Evolutionary conservation across 1,284 basidiomycete species (phyloP).

Genomic region (Ceratobasidium papillatum): DNA sequence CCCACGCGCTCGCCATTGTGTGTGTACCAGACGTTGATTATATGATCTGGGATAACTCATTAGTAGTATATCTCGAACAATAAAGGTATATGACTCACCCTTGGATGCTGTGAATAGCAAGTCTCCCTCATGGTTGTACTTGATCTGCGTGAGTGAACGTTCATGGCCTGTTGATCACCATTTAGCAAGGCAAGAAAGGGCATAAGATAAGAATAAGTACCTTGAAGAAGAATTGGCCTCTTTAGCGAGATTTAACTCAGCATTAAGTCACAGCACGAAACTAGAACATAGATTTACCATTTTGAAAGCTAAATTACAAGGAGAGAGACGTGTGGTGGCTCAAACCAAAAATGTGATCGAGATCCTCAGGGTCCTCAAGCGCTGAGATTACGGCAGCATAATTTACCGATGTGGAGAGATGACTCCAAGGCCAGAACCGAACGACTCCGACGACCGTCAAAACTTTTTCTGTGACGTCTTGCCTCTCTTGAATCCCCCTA

Average conservation of each 20-base stretch:
- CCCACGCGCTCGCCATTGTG: constrained; percentile 98
- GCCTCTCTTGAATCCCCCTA: neutral
- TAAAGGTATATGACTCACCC: constrained; percentile 44
- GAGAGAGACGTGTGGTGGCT: constrained; percentile 13
- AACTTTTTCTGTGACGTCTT: constrained; percentile 13
- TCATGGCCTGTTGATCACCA: constrained; percentile 77
- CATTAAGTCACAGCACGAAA: neutral
- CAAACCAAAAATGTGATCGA: constrained; percentile 40
- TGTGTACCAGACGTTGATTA: constrained; percentile 98
- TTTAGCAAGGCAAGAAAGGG: neutral
- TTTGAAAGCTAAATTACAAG: neutral
- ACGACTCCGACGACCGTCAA: constrained; percentile 22
- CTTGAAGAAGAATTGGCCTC: constrained; percentile 50
- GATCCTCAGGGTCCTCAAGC: constrained; percentile 39
- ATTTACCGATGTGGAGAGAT: constrained; percentile 32
- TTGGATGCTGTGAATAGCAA: constrained; percentile 96
- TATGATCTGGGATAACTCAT: constrained; percentile 62
- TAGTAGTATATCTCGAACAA: neutral
- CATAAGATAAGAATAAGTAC: constrained; percentile 38
- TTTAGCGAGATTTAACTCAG: constrained; percentile 37
- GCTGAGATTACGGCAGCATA: constrained; percentile 13
- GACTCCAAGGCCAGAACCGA: constrained; percentile 21
- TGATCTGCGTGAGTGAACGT: constrained; percentile 96
- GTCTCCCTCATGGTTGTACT: constrained; percentile 96
- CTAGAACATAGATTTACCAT: constrained; percentile 8